A percentile compares a stretch with the other conserved stretches of the same genome.
Conservation (phyloP, 345 rosid genomes). For the Abelmoschus esculentus region DNA sequence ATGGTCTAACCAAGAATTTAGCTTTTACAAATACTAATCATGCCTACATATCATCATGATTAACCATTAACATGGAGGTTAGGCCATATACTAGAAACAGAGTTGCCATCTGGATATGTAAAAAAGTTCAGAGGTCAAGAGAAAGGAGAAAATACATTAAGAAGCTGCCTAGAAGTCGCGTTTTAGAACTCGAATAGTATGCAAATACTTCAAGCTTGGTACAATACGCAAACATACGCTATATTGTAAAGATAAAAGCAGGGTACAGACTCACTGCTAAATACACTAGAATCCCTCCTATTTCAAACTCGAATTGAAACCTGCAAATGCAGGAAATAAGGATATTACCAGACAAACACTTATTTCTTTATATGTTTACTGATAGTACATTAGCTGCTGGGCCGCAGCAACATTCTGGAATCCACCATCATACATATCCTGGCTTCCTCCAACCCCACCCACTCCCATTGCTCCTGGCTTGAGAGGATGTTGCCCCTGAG, state of each 20-base stretch:
- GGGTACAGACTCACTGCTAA: constrained; percentile 20
- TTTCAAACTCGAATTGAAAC: constrained; percentile 13
- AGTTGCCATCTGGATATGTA: too few relatives aligned
- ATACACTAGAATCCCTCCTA: constrained; percentile 25
- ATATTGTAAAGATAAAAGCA: neutral
- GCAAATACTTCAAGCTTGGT: too few relatives aligned
- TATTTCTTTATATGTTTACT: constrained; percentile 32
- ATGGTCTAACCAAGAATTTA: constrained; percentile 32
- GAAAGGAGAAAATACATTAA: constrained; percentile 14
- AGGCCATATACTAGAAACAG: too few relatives aligned
- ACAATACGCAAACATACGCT: too few relatives aligned
- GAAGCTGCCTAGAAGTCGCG: constrained; percentile 10
- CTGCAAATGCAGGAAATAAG: constrained; percentile 29
- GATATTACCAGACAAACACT: constrained; percentile 9
- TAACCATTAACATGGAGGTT: too few relatives aligned
- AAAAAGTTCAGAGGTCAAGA: too few relatives aligned
- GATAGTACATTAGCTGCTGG: constrained; percentile 92
- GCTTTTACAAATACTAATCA: too few relatives aligned
- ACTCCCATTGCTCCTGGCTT: constrained; percentile 84
- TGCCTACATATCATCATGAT: too few relatives aligned
- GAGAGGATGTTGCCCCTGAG: constrained; percentile 74
- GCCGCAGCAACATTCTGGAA: constrained; percentile 79
- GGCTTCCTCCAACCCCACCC: constrained; percentile 76
- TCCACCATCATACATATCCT: constrained; percentile 88
- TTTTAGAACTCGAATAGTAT: constrained; percentile 15